phyloP scores from a whole-genome alignment of 78 protist species.

The Chrysochromulina parva region DNA sequence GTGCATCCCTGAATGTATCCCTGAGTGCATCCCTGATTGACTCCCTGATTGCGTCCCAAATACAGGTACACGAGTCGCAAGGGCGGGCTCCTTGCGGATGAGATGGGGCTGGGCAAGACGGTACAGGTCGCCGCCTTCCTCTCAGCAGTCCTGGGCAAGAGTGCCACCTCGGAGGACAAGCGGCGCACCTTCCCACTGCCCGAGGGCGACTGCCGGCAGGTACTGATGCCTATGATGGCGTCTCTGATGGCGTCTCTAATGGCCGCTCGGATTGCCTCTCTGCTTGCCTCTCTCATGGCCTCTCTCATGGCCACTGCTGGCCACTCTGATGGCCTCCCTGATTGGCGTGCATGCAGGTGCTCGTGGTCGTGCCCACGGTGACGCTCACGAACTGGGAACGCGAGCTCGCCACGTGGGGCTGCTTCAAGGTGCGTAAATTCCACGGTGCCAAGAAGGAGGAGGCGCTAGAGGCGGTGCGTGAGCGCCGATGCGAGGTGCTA shows the following conservation, averaged over 20 bases:
- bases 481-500: not conserved
- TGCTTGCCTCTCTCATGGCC: too few relatives aligned
- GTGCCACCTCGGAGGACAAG: not conserved
- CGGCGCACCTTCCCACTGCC: not conserved
- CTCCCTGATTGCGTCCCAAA: too few relatives aligned
- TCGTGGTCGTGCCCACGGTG: not conserved
- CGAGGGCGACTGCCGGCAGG: too few relatives aligned
- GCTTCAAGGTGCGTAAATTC: not conserved
- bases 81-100: constrained; percentile 24
- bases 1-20: too few relatives aligned
- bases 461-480: not conserved
- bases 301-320: too few relatives aligned
- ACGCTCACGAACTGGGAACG: not conserved
- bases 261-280: too few relatives aligned
- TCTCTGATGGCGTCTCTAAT: too few relatives aligned
- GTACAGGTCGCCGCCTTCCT: constrained; percentile 3
- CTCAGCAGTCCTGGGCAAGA: not conserved
- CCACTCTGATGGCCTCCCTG: too few relatives aligned
- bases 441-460: not conserved
- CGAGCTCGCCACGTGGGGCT: constrained; percentile 15
- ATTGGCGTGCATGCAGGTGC: not conserved
- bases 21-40: too few relatives aligned
- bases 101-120: constrained; percentile 54
- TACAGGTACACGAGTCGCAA: too few relatives aligned
- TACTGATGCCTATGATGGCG: too few relatives aligned